These are phyloP conservation scores for Chlamydomonas urium DNA, from an alignment of 139 green algal species.

Conservation along the genomic window DNA sequence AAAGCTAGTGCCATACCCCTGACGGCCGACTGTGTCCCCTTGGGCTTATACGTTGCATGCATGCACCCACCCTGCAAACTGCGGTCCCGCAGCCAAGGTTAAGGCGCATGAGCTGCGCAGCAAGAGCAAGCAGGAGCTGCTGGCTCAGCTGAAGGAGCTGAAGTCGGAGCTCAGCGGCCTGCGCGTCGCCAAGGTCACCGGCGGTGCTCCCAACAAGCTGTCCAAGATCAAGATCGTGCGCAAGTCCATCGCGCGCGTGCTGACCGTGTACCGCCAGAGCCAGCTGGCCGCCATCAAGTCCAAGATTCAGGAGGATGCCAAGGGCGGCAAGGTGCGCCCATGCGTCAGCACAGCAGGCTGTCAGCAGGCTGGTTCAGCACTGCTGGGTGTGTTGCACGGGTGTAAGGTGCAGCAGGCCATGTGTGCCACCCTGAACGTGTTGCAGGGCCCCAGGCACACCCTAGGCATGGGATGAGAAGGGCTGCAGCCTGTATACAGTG, in stretches of 20 bases:
- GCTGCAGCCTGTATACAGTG: no score
- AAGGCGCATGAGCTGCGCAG: conserved; percentile 92
- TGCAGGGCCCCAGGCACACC: no score
- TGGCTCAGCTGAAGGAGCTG: conserved; percentile 90
- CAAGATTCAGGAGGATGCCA: conserved; percentile 60
- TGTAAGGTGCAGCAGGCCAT: no score
- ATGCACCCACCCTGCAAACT: background rate
- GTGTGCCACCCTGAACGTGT: no score
- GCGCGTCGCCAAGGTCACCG: conserved; percentile 98
- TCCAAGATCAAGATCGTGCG: conserved; percentile 99
- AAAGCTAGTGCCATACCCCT: background rate
- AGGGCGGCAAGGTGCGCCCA: conserved; percentile 82
- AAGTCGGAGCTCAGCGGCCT: conserved; percentile 93
- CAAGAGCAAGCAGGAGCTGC: conserved; percentile 92
- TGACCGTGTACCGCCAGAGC: conserved; percentile 94
- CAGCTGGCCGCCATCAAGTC: conserved; percentile 74
- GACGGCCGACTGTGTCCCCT: background rate
- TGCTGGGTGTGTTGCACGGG: no score
- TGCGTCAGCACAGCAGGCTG: no score
- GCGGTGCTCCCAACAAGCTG: conserved; percentile 98
- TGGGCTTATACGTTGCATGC: background rate
- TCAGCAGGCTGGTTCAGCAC: no score
- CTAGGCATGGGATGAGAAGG: no score
- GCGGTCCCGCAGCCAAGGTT: conserved; percentile 82
- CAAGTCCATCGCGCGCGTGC: conserved; percentile 91